Evolutionary conservation across 768 basidiomycete genomes (phyloP).

Genomic region (Suillus paluster): DNA sequence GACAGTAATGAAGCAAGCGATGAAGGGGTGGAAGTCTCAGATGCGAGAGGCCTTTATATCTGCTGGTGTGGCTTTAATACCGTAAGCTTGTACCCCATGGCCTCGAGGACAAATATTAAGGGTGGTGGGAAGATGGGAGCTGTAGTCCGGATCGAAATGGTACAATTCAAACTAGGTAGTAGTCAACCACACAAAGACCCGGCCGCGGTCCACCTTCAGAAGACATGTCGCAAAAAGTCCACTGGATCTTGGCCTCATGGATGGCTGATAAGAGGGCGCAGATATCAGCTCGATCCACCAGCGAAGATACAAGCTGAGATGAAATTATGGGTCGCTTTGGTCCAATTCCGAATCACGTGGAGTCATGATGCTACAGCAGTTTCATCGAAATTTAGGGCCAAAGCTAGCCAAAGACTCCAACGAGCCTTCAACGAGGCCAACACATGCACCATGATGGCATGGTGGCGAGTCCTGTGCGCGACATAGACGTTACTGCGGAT

Average conservation of each 20-base stretch:
- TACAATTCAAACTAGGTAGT: conserved; percentile 16
- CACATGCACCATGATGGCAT: neutral
- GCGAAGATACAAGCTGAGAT: conserved; percentile 5
- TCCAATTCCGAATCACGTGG: neutral
- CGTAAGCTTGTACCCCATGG: conserved; percentile 12
- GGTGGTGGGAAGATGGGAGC: conserved; percentile 21
- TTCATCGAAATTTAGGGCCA: too few relatives aligned
- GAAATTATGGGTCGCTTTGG: neutral
- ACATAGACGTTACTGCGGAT: neutral
- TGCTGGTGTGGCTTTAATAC: conserved; percentile 17
- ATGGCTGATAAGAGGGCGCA: neutral
- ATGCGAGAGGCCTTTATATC: conserved; percentile 26
- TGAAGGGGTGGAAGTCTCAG: conserved; percentile 13
- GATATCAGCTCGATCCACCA: neutral
- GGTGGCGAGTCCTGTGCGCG: neutral
- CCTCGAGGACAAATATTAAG: conserved; percentile 37
- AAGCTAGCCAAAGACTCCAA: neutral
- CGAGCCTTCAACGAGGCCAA: neutral
- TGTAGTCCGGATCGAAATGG: conserved; percentile 16
- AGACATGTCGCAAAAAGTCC: neutral
- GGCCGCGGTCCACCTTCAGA: neutral
- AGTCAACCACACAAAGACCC: conserved; percentile 14
- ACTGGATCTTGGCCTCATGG: conserved; percentile 10
- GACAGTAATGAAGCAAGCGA: conserved; percentile 14
- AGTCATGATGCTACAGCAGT: neutral